A percentile compares a stretch with the other conserved stretches of the same genome.
phyloP scores from a whole-genome alignment of 306 rosid genomes.

The Parietaria judaica region DNA sequence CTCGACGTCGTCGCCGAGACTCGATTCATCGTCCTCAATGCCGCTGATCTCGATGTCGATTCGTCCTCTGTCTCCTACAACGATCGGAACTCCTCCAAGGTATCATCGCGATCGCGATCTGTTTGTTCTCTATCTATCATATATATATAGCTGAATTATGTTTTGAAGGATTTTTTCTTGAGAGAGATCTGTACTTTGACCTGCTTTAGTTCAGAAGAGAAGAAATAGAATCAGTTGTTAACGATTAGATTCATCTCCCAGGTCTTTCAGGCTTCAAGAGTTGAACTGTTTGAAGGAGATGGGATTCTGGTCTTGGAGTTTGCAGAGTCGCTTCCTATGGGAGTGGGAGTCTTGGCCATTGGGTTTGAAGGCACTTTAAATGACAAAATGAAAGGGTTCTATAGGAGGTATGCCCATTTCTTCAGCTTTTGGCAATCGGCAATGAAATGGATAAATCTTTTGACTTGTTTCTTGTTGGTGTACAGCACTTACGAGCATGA shows the following conservation, averaged over 20 bases:
- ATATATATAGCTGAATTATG: too few species aligned
- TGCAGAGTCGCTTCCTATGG: slow-evolving; percentile 41
- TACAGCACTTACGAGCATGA: slow-evolving; percentile 62
- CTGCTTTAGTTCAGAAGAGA: neutral
- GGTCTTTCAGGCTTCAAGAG: slow-evolving; percentile 60
- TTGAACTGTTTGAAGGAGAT: slow-evolving; percentile 50
- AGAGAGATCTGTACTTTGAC: neutral
- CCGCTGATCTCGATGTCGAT: slow-evolving; percentile 49
- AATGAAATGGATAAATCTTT: neutral
- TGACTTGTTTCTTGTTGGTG: slow-evolving; percentile 3
- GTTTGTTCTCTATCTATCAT: neutral
- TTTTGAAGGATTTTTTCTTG: neutral
- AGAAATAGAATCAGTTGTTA: neutral
- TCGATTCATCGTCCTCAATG: slow-evolving; percentile 68
- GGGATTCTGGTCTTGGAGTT: slow-evolving; percentile 81
- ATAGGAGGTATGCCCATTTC: slow-evolving; percentile 43
- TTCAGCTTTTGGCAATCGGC: too few species aligned
- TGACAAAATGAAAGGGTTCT: slow-evolving; percentile 91
- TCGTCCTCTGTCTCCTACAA: slow-evolving; percentile 36
- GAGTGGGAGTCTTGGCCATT: slow-evolving; percentile 58
- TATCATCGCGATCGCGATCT: slow-evolving; percentile 5
- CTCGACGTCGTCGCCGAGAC: slow-evolving; percentile 58
- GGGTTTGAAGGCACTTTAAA: slow-evolving; percentile 68
- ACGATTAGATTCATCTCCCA: slow-evolving; percentile 19
- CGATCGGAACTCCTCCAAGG: slow-evolving; percentile 38